Conservation (phyloP, 805 yeast species). For the Spencermartinsiella europaea region DNA sequence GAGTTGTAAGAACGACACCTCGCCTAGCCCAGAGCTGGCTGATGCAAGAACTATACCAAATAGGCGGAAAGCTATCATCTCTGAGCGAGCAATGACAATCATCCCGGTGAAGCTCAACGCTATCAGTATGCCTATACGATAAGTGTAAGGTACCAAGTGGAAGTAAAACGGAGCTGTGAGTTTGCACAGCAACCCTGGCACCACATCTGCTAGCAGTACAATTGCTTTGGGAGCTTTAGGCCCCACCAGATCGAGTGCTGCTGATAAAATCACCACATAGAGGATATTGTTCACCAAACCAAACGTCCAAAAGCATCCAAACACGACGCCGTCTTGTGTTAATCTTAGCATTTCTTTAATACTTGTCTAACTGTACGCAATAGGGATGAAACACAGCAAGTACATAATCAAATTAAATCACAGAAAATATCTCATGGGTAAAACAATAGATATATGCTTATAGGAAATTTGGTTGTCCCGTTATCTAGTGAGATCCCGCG, state of each 20-base stretch:
- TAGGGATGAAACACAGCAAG: too few species aligned
- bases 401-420: too few species aligned
- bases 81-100: slow-evolving; percentile 52
- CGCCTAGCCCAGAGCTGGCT: slow-evolving; percentile 84
- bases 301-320: slow-evolving; percentile 61
- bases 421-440: too few species aligned
- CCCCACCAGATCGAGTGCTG: slow-evolving; percentile 90
- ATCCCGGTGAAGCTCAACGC: slow-evolving; percentile 65
- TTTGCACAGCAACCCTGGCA: slow-evolving; percentile 75
- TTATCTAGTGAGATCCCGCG: too few species aligned
- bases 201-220: slow-evolving; percentile 78
- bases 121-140: slow-evolving; percentile 52
- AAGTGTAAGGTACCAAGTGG: slow-evolving; percentile 55
- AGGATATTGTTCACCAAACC: slow-evolving; percentile 85
- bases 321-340: slow-evolving; percentile 10
- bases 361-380: too few species aligned
- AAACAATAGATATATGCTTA: too few species aligned
- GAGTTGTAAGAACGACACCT: slow-evolving; percentile 77
- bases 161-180: slow-evolving; percentile 73
- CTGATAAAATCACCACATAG: slow-evolving; percentile 85
- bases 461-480: too few species aligned
- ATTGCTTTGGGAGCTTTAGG: slow-evolving; percentile 76
- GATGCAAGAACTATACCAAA: slow-evolving; percentile 78
- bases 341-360: not conserved
- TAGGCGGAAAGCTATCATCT: slow-evolving; percentile 39